phyloP scores from a whole-genome alignment of 2,329 filamentous ascomycete species.

The Fusarium guadeloupense region DNA sequence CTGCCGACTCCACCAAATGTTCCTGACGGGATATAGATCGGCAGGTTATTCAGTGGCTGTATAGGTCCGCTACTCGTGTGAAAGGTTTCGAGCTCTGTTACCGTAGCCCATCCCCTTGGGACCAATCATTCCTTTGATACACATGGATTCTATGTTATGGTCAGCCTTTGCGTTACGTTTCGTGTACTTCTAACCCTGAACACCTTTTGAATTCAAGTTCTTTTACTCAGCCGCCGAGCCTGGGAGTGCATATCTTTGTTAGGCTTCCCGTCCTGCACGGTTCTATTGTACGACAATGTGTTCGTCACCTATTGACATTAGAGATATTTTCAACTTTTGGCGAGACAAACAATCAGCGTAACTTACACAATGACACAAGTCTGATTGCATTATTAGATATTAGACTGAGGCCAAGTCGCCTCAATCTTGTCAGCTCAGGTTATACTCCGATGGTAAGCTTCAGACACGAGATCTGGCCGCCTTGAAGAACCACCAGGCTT shows the following conservation, averaged over 20 bases:
- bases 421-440: background rate
- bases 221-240: background rate
- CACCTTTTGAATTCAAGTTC: background rate
- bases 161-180: conserved; percentile 4
- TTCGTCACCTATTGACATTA: background rate
- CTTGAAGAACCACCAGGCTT: background rate
- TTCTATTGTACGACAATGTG: conserved; percentile 1
- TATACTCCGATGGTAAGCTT: background rate
- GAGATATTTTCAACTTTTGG: background rate
- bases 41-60: conserved; percentile 13
- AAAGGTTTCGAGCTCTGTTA: background rate
- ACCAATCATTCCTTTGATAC: conserved; percentile 15
- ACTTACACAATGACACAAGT: background rate
- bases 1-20: conserved; percentile 3
- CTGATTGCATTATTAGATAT: background rate
- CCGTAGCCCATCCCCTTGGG: conserved; percentile 15
- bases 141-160: background rate
- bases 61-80: no score
- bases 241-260: background rate
- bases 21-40: background rate
- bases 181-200: background rate
- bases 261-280: background rate
- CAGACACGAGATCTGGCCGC: conserved; percentile 10
- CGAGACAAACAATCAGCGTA: background rate
- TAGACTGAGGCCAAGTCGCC: conserved; percentile 13